These are phyloP conservation scores for Colletotrichum eleusines DNA, from an alignment of 2,329 filamentous ascomycete species.

Conservation along the genomic window DNA sequence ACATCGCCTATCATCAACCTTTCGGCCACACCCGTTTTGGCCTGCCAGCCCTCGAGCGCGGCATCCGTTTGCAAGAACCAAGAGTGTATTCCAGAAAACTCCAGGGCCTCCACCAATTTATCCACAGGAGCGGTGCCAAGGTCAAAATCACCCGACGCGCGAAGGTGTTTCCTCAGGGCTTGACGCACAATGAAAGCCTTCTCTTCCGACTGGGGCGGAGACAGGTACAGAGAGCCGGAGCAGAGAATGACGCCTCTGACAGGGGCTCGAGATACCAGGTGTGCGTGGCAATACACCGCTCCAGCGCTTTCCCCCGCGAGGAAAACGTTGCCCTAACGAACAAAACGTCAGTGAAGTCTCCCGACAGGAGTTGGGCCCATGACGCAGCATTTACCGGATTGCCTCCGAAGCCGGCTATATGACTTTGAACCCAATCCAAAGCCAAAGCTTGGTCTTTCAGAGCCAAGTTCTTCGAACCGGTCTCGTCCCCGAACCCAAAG, in stretches of 20 bases:
- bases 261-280: conserved; percentile 50
- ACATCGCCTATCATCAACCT: conserved; percentile 57
- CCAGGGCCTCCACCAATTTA: conserved; percentile 51
- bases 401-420: conserved; percentile 47
- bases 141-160: conserved; percentile 15
- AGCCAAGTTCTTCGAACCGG: conserved; percentile 52
- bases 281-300: conserved; percentile 59
- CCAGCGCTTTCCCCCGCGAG: conserved; percentile 61
- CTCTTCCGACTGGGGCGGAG: conserved; percentile 53
- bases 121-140: conserved; percentile 47
- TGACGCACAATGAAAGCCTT: conserved; percentile 4
- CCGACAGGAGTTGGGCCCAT: no score
- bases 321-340: conserved; percentile 54
- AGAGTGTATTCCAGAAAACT: conserved; percentile 53
- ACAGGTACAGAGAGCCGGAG: conserved; percentile 58
- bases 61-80: conserved; percentile 57
- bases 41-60: conserved; percentile 53
- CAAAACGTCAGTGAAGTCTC: conserved; percentile 3
- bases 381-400: conserved; percentile 42
- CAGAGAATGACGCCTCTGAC: conserved; percentile 53
- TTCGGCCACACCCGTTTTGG: conserved; percentile 47
- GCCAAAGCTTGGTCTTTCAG: conserved; percentile 51
- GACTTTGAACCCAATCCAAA: conserved; percentile 48
- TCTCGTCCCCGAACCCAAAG: conserved; percentile 57
- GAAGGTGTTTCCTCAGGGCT: not conserved